Evolutionary conservation across 2,329 filamentous ascomycete species (phyloP).

Genomic region (Dactylonectria estremocensis): DNA sequence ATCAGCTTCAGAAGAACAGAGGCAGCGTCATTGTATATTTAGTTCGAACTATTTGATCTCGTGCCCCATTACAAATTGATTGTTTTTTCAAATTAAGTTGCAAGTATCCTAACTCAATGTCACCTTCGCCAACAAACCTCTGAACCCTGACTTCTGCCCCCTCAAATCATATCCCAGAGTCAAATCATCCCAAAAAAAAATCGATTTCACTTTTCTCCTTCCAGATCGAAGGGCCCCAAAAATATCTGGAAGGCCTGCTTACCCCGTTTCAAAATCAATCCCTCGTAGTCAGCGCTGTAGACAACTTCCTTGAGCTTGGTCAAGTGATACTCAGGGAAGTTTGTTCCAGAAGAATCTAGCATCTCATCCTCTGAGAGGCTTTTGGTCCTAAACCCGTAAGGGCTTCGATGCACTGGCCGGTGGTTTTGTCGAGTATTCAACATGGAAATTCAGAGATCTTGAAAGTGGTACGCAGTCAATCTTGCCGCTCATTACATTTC

Average conservation of each 20-base stretch:
- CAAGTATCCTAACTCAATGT: too few relatives aligned
- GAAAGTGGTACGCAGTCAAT: conserved; percentile 15
- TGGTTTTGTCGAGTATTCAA: conserved; percentile 32
- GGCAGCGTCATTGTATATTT: too few relatives aligned
- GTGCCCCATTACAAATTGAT: too few relatives aligned
- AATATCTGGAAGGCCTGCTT: conserved; percentile 4
- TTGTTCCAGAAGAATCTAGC: not conserved
- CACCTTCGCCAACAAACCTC: too few relatives aligned
- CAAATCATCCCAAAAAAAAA: not conserved
- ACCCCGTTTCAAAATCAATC: conserved; percentile 3
- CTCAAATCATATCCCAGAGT: too few relatives aligned
- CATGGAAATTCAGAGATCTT: conserved; percentile 23
- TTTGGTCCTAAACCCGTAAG: conserved; percentile 18
- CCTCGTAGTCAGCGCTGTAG: not conserved
- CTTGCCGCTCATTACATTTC: conserved; percentile 16
- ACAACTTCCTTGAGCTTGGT: conserved; percentile 8
- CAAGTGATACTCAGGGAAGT: conserved; percentile 12
- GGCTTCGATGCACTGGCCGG: conserved; percentile 3
- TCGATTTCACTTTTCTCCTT: not conserved
- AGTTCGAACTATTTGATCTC: too few relatives aligned
- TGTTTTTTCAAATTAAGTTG: too few relatives aligned
- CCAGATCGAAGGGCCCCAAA: not conserved
- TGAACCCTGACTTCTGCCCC: too few relatives aligned
- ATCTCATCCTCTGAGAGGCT: conserved; percentile 26
- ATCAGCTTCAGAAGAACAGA: too few relatives aligned